Conservation (phyloP, 768 basidiomycete genomes). For the Psilocybe subaeruginosa region DNA sequence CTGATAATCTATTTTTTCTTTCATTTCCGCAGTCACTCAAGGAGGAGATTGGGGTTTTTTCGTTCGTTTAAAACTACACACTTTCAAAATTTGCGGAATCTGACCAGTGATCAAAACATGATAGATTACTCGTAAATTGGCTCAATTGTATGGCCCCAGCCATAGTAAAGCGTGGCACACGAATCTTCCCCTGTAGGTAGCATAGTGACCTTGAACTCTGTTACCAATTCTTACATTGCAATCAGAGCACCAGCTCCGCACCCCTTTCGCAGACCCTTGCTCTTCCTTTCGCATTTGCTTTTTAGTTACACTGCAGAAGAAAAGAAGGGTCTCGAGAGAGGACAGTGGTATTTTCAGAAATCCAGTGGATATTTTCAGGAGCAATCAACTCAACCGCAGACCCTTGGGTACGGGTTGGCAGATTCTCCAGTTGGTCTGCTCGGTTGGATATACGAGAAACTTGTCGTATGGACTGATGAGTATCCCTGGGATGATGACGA, state of each 20-base stretch:
- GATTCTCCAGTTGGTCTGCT: constrained; percentile 64
- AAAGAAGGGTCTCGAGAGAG: constrained; percentile 33
- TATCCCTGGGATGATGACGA: constrained; percentile 65
- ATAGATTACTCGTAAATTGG: constrained; percentile 29
- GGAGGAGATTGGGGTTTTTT: constrained; percentile 52
- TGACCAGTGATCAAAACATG: neutral
- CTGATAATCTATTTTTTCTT: neutral
- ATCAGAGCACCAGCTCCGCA: neutral
- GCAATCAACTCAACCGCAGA: constrained; percentile 54
- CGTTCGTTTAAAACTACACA: constrained; percentile 21
- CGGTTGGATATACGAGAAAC: constrained; percentile 58
- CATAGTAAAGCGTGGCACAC: constrained; percentile 56
- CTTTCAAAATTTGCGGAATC: neutral
- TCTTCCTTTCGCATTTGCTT: constrained; percentile 1
- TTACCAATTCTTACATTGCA: neutral
- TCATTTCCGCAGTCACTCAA: constrained; percentile 36
- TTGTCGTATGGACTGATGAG: constrained; percentile 48
- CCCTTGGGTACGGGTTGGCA: constrained; percentile 53
- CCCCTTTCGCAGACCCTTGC: neutral
- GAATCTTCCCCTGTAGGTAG: constrained; percentile 29
- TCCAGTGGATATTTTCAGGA: constrained; percentile 40
- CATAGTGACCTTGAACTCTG: neutral
- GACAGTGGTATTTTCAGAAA: constrained; percentile 28
- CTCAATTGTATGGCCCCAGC: constrained; percentile 31
- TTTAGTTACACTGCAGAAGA: constrained; percentile 32